Evolutionary conservation across 1,284 basidiomycete genomes (phyloP).

Genomic region (Tilletia horrida): DNA sequence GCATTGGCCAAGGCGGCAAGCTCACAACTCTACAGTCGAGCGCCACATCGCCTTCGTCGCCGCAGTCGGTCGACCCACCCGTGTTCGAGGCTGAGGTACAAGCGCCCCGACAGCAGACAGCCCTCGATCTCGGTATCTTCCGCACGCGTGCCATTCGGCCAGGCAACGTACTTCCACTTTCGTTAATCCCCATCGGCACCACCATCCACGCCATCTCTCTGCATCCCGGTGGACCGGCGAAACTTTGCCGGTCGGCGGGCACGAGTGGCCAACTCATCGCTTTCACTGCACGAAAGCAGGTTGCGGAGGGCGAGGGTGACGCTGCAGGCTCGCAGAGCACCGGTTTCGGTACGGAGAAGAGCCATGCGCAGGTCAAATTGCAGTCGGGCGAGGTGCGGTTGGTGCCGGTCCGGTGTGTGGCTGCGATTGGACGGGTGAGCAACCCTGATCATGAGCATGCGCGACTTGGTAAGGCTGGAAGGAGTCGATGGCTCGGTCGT

Average conservation of each 20-base stretch:
- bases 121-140: constrained; percentile 77
- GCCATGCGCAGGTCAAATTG: constrained; percentile 77
- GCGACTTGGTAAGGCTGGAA: constrained; percentile 84
- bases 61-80: constrained; percentile 25
- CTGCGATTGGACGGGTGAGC: constrained; percentile 86
- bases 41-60: constrained; percentile 29
- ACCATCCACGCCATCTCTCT: constrained; percentile 83
- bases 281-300: constrained; percentile 27
- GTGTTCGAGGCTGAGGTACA: background rate
- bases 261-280: constrained; percentile 70
- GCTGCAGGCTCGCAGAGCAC: background rate
- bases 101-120: constrained; percentile 16
- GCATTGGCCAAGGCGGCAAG: constrained; percentile 18
- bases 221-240: constrained; percentile 70
- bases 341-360: constrained; percentile 16
- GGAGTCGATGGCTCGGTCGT: constrained; percentile 81
- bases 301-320: background rate
- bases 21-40: constrained; percentile 13
- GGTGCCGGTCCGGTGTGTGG: constrained; percentile 76
- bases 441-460: constrained; percentile 85
- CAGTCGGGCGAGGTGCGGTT: constrained; percentile 90
- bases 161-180: constrained; percentile 88
- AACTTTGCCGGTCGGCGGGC: constrained; percentile 85
- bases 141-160: constrained; percentile 80
- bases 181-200: constrained; percentile 86